Base-by-base conservation (phyloP, 495 filamentous ascomycete species). In the Xylaria cubensis region DNA sequence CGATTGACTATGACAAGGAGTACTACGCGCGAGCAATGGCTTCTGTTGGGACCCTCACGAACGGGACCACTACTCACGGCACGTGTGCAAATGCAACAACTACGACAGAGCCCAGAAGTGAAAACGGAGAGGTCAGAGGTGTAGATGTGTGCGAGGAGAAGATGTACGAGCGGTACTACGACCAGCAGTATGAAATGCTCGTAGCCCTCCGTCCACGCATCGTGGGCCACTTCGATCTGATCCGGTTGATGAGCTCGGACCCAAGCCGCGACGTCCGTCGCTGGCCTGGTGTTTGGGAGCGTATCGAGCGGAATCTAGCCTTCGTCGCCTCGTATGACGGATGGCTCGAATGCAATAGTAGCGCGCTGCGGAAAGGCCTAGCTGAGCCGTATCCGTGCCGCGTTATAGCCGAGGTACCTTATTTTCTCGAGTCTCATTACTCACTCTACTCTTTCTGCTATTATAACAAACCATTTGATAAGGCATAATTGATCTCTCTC, bases 171-270 rank as follows among this genome's bases (percentile, higher is more conserved):
- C 89, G 86, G 72, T 99, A 97, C 81, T 97, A 95, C 78, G 94
- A 98, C 81, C 86, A 88, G 42, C 95, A 98, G 84, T 88, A 85
- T 65, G 89, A 89, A 32, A 96, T 99, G 94, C 83, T 99, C 48
- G 75, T 77, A 55, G 83, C 86, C n/a, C 76, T 97, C 71, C 85
- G 85, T 78, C 97, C 97, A 48, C 87, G 88, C 12, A 88, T 98
- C 19, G 91, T 99, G 21, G 96, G 94, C 13, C 96, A 99, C 81
- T 97, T 98, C 80, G 96, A 99, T 83, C 83, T 99, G 42, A 93
- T 98, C 70, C 83, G 95, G 48, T 81, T 99, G 73, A 88, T 93
- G 77, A 93, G 91, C 74, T 87, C 90, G 73, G 85, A 92, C 36
- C 89, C 90, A 6, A 86, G 89, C 71, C 78, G 85, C 55, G 87